phyloP scores from a whole-genome alignment of 192 early-diverging fungal species.

The Mortierella hygrophila region DNA sequence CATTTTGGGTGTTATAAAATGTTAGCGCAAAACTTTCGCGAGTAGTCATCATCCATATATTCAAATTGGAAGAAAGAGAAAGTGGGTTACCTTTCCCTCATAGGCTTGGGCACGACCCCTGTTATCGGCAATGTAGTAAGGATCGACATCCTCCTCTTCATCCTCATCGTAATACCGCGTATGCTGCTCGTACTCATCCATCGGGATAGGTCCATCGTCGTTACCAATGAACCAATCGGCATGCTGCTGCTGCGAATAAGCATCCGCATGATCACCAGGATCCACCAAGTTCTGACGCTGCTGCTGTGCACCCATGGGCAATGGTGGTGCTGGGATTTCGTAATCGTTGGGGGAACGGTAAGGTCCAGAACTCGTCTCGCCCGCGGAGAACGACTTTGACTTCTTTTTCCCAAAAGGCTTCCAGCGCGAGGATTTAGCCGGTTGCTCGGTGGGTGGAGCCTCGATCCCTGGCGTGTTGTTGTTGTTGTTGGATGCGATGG shows the following conservation, averaged over 20 bases:
- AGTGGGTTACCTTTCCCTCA: conserved; percentile 34
- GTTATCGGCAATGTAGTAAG: conserved; percentile 41
- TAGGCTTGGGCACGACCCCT: conserved; percentile 37
- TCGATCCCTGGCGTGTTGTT: background rate
- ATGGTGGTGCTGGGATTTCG: conserved; percentile 14
- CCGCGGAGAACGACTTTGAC: conserved; percentile 42
- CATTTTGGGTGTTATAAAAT: background rate
- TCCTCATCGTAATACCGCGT: conserved; percentile 29
- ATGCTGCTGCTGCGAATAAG: conserved; percentile 25
- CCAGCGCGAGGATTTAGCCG: conserved; percentile 38
- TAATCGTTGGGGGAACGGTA: conserved; percentile 13
- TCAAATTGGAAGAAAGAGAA: background rate
- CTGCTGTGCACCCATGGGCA: background rate
- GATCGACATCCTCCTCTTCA: conserved; percentile 39
- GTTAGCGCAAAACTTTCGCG: background rate
- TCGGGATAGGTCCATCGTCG: background rate
- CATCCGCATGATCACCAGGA: conserved; percentile 13
- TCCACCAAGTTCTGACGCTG: background rate
- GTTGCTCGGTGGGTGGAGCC: background rate
- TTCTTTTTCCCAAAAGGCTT: conserved; percentile 50
- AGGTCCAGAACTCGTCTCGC: conserved; percentile 7
- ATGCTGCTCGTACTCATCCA: conserved; percentile 16
- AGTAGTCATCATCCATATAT: background rate
- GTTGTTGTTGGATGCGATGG: background rate
- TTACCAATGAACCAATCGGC: conserved; percentile 27